Base-by-base conservation (phyloP, 352 stramenopile species). In the Pythium dissotocum region DNA sequence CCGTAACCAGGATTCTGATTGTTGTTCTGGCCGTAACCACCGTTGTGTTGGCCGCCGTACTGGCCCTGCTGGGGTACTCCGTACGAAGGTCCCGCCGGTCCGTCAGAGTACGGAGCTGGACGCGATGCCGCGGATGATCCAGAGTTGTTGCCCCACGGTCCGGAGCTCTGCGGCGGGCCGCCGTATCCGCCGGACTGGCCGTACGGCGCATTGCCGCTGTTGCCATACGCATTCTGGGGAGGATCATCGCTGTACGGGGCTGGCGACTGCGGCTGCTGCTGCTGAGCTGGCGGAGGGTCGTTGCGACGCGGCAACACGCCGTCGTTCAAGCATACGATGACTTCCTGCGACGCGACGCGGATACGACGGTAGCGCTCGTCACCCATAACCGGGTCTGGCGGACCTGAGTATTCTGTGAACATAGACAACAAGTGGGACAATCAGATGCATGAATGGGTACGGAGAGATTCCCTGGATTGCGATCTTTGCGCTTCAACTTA, bases 331-430 rank as follows among this genome's bases (percentile, higher is more conserved):
- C 83, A 92, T 46, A 94, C 85, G 6, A 94, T 58, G 28, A 80
- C 83, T 82, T 94, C 85, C 81, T 94, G 85, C 16, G 82, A 77
- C 32, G 86, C 83, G 16, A 92, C 85, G 14, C 87, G 83, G 67
- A 95, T 91, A n/a, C 86, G 87, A 28, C 87, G 85, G 67, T 91
- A 91, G 62, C 89, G 89, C 64, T 95, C 87, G 49, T 95, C 86
- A 32, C 85, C 85, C 65, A 90, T 90, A 38, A 91, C 77, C 10
- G 87, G 84, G 70, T 95, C 87, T 21, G 79, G 78, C 8, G 81
- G 76, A 0, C 87, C 87, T n/a, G 83, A 85, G 71, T 82, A 91
- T 63, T 95, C 87, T 95, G 58, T 46, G 72, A 28, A 35, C 28
- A 35, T 14, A 61, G 30, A 58, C 36, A 32, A 12, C 49, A 48